These are phyloP conservation scores for Eimeria zaria DNA, from an alignment of 169 alveolate genomes.

Conservation along the genomic window DNA sequence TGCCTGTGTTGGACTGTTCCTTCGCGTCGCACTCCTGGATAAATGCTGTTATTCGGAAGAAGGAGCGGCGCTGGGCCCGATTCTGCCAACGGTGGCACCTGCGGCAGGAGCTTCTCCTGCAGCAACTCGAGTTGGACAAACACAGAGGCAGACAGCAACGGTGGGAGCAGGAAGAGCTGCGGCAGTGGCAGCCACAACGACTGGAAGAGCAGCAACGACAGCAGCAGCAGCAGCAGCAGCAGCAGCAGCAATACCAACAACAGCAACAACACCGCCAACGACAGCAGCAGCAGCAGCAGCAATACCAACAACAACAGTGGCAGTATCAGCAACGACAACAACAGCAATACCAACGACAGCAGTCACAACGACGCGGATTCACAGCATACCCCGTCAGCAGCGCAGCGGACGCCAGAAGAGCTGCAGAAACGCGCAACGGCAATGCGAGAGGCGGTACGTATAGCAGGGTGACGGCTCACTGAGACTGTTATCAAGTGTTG, in stretches of 20 bases:
- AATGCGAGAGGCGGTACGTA: constrained; percentile 61
- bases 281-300: neutral
- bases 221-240: neutral
- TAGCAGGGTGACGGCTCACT: neutral
- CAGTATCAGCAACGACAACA: neutral
- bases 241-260: neutral
- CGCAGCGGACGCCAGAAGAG: constrained; percentile 42
- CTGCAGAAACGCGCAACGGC: constrained; percentile 44
- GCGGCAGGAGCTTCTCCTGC: constrained; percentile 34
- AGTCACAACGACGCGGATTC: neutral
- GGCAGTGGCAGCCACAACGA: neutral
- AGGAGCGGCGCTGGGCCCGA: constrained; percentile 26
- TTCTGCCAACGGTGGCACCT: constrained; percentile 40
- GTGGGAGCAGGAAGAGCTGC: neutral
- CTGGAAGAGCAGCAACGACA: neutral
- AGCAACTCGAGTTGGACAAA: constrained; percentile 19
- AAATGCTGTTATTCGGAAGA: constrained; percentile 42
- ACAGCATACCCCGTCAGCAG: neutral
- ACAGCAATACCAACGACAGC: neutral
- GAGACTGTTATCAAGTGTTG: neutral
- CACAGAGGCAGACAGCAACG: neutral
- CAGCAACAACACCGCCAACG: neutral
- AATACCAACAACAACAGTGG: neutral
- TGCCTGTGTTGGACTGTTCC: neutral
- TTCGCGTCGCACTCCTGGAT: constrained; percentile 12